These are phyloP conservation scores for Neospermospora avenae DNA, from an alignment of 2,329 filamentous ascomycete species.

Conservation along the genomic window DNA sequence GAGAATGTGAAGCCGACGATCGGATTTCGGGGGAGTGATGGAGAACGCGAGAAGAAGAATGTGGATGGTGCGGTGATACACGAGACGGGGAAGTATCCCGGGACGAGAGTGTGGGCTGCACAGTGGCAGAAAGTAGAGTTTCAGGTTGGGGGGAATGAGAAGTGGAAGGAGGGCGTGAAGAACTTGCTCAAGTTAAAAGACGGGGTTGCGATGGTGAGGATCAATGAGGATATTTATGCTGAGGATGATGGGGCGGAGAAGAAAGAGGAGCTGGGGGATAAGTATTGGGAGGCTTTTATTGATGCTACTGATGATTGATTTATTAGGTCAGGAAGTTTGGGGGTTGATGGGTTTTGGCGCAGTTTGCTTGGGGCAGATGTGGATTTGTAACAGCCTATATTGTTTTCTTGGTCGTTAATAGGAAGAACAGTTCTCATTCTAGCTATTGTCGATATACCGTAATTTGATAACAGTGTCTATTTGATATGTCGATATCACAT, in stretches of 20 bases:
- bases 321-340: too few relatives aligned
- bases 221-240: constrained; percentile 12
- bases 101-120: constrained; percentile 25
- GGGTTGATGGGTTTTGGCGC: too few relatives aligned
- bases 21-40: constrained; percentile 13
- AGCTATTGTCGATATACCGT: too few relatives aligned
- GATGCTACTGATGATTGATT: constrained; percentile 22
- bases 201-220: constrained; percentile 9
- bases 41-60: constrained; percentile 5
- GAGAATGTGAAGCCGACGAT: constrained; percentile 22
- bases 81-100: constrained; percentile 29
- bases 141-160: constrained; percentile 5
- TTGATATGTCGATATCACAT: too few relatives aligned
- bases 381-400: too few relatives aligned
- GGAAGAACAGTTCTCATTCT: too few relatives aligned
- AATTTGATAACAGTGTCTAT: too few relatives aligned
- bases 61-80: constrained; percentile 20
- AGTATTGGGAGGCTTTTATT: constrained; percentile 24
- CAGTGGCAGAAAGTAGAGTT: constrained; percentile 23
- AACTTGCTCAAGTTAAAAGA: constrained; percentile 17
- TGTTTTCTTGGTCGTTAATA: too few relatives aligned
- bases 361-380: too few relatives aligned
- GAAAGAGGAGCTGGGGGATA: constrained; percentile 13
- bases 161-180: constrained; percentile 10
- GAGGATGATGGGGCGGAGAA: constrained; percentile 8